Conservation (phyloP, 169 alveolate genomes). For the Cardiosporidium cionae region DNA sequence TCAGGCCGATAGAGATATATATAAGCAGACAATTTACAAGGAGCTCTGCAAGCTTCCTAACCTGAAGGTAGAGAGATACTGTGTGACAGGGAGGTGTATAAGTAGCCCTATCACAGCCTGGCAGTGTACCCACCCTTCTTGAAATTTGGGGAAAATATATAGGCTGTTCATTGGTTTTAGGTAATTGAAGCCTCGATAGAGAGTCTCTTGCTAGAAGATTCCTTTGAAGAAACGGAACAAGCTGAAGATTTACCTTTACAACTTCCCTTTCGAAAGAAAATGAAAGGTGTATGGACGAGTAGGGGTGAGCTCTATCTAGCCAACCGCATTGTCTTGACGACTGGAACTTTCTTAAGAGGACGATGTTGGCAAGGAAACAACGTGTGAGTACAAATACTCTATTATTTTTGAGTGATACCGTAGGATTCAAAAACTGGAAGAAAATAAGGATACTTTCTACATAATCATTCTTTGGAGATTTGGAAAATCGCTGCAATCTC, state of each 20-base stretch:
- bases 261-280: too few relatives aligned
- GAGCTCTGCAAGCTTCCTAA: conserved; percentile 1
- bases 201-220: too few relatives aligned
- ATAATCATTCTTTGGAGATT: neutral
- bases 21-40: conserved; percentile 52
- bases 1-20: conserved; percentile 76
- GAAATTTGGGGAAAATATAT: neutral
- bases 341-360: conserved; percentile 85
- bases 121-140: neutral
- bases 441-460: neutral
- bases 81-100: neutral
- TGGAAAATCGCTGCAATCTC: too few relatives aligned
- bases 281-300: neutral
- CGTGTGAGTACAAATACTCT: conserved; percentile 12
- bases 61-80: neutral
- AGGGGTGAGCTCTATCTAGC: neutral
- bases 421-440: neutral
- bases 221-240: too few relatives aligned
- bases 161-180: too few relatives aligned
- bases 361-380: conserved; percentile 65
- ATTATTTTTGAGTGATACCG: neutral
- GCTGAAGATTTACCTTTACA: too few relatives aligned
- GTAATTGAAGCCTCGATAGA: too few relatives aligned
- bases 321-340: conserved; percentile 65
- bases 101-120: neutral